Evolutionary conservation across 805 yeast genomes (phyloP), one percentile per base, ranked within the genome.

Genomic region (Zygotorulaspora danielsina): DNA sequence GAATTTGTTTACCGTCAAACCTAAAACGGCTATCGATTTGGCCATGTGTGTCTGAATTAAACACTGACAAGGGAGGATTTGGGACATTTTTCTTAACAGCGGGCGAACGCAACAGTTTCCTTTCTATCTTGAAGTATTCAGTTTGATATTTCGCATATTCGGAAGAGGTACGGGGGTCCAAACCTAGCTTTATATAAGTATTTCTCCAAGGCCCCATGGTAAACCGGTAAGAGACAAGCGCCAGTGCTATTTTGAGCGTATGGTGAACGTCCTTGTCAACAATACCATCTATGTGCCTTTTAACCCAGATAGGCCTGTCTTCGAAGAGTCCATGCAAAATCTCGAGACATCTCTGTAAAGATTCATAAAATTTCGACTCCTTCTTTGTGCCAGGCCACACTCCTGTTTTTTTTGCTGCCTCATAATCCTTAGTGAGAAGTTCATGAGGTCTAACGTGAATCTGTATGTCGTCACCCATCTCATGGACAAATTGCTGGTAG

Each of bases 131-230:
- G 64, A 89, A 93, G 39, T 84, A 81, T 61, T 89, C 97, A 15
- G 89, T 81, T 64, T 93, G 98, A 57, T 78, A 87, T 22, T 61
- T 62, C 43, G 84, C 80, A 50, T 70, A 80, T 9, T 66, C 57
- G 1, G 64, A 52, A 33, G 81, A 78, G 2, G 62, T 51, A 29
- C 75, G 66, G 0, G 97, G 97, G 61, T 90, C 85, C 27, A 79
- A 70, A 1, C 96, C 97, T 49, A 79, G 78, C 48, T 68, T 74
- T 32, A 88, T 79, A 57, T 82, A 87, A 8, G 93, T 77, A 44
- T 86, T 87, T 51, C 97, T 73, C 95, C 96, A 93, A 0, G 97
- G 98, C 0, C 98, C 98, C 54, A 83, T 84, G 25, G 83, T 78
- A 57, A 79, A 84, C 29, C 86, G 73, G 57, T 79, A 93, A 0